Base-by-base conservation (phyloP, 2,329 filamentous ascomycete genomes). In the Westerdykella aurantiaca region DNA sequence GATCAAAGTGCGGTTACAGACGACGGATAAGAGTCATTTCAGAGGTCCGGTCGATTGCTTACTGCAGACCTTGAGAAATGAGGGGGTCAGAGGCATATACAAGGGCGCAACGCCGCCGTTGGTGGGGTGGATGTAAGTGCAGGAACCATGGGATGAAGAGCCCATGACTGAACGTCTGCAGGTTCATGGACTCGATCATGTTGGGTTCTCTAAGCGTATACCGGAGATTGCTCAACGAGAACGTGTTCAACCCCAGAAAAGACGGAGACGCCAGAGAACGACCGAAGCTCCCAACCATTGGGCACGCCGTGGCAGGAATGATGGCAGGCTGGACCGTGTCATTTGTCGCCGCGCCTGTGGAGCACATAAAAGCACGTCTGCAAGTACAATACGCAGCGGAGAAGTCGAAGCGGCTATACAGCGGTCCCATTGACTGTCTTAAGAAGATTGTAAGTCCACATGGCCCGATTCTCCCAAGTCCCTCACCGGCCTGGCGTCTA, bases 1-100 rank as follows among this genome's bases (percentile, higher is more conserved):
- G 0, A 81, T 98, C 67, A 98, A 98, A 71, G 91, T 97, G 42
- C 88, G 93, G 25, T 76, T 98, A 14, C 93, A 98, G 67, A 97
- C 91, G 2, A 88, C 88, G 23, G 76, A 85, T 55, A 69, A 78
- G 38, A 67, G 81, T 1, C 88, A 86, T 56, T 98, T 98, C 75
- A 76, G 76, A 51, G 93, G 93, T 0, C 90, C 93, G 0, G 66
- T 95, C 25, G 83, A 95, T 67, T 97, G 93, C 63, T 72, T 95
- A 9, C 68, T 86, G 44, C 84, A 91, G 66, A 98, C 93, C 9
- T 53, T 97, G 22, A 81, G 85, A 47, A 85, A 89, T 63, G 93
- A 98, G 69, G 91, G 91, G 38, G 70, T 94, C 38, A 71, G 77
- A 40, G 93, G 88, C 3, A 74, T 98, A 34, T 98, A 97, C 77